Percentiles rank a stretch among this genome's conserved stretches.
Evolutionary conservation across 208 protist genomes (phyloP).

Genomic region (Crithidia thermophila): DNA sequence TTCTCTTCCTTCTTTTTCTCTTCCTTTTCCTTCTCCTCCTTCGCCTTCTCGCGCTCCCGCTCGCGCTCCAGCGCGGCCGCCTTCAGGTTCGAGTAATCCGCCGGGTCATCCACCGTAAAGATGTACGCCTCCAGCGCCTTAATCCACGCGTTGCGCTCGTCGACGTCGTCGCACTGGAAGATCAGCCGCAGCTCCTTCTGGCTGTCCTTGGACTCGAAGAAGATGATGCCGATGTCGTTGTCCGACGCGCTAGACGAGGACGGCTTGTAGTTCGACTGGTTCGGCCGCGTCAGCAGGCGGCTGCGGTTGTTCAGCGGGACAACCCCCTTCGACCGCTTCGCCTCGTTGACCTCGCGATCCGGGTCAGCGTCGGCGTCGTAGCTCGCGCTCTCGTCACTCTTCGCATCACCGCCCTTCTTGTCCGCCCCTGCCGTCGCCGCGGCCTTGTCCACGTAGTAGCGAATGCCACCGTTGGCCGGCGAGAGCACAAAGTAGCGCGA

Average conservation of each 20-base stretch:
- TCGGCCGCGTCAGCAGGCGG: constrained; percentile 41
- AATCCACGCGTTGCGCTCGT: constrained; percentile 38
- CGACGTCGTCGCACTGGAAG: constrained; percentile 38
- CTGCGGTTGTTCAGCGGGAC: constrained; percentile 42
- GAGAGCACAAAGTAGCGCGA: constrained; percentile 44
- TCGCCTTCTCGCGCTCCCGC: constrained; percentile 19
- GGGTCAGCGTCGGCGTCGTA: constrained; percentile 30
- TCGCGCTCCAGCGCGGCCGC: constrained; percentile 8
- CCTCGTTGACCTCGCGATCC: constrained; percentile 24
- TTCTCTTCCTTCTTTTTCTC: constrained; percentile 5
- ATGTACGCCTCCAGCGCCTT: constrained; percentile 47
- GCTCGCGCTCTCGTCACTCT: constrained; percentile 27
- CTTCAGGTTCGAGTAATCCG: constrained; percentile 31
- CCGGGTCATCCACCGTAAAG: constrained; percentile 42
- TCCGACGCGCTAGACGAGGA: constrained; percentile 30
- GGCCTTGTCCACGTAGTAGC: constrained; percentile 42
- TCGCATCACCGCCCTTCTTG: constrained; percentile 19
- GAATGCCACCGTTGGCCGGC: constrained; percentile 30
- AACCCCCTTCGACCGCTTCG: constrained; percentile 34
- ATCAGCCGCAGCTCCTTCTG: constrained; percentile 40
- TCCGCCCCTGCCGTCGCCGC: constrained; percentile 10
- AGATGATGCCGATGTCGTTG: constrained; percentile 41
- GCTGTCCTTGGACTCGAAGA: constrained; percentile 37
- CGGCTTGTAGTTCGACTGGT: constrained; percentile 39
- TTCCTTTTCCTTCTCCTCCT: constrained; percentile 20